Percentiles rank a stretch among this genome's conserved stretches.
phyloP scores from a whole-genome alignment of 225 moss, liverwort and hornwort species.

The Rhytidiadelphus loreus region DNA sequence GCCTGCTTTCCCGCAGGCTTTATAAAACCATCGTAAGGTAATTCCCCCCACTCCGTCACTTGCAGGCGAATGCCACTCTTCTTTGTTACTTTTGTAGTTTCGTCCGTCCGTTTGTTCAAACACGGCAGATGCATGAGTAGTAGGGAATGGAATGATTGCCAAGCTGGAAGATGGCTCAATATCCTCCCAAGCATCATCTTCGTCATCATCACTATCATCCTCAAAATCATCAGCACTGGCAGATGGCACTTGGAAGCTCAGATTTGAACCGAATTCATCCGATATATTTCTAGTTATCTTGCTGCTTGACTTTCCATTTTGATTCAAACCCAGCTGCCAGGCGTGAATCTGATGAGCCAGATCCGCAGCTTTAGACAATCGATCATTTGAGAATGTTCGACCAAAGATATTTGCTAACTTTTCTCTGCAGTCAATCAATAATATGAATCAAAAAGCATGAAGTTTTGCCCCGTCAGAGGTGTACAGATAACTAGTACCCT shows the following conservation, averaged over 20 bases:
- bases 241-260: slow-evolving; percentile 64
- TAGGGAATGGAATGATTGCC: slow-evolving; percentile 3
- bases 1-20: slow-evolving; percentile 64
- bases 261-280: slow-evolving; percentile 66
- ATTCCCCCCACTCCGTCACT: slow-evolving; percentile 47
- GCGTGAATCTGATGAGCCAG: slow-evolving; percentile 48
- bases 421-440: slow-evolving; percentile 35
- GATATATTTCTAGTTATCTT: not conserved
- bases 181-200: slow-evolving; percentile 42
- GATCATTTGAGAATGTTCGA: slow-evolving; percentile 44
- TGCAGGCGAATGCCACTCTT: slow-evolving; percentile 12
- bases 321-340: slow-evolving; percentile 32
- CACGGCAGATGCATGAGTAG: slow-evolving; percentile 1
- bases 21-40: slow-evolving; percentile 73
- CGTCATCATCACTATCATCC: slow-evolving; percentile 33
- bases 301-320: slow-evolving; percentile 8
- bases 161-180: slow-evolving; percentile 6
- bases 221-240: slow-evolving; percentile 25
- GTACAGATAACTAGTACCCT: not conserved
- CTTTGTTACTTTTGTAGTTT: slow-evolving; percentile 15
- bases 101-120: slow-evolving; percentile 7
- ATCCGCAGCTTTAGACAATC: slow-evolving; percentile 51
- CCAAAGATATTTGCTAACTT: slow-evolving; percentile 66
- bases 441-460: not conserved
- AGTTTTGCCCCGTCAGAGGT: not conserved